Percentiles rank a stretch among this genome's conserved stretches.
These are phyloP conservation scores for Phaeotremella skinneri DNA, from an alignment of 768 basidiomycete species.

Conservation along the genomic window DNA sequence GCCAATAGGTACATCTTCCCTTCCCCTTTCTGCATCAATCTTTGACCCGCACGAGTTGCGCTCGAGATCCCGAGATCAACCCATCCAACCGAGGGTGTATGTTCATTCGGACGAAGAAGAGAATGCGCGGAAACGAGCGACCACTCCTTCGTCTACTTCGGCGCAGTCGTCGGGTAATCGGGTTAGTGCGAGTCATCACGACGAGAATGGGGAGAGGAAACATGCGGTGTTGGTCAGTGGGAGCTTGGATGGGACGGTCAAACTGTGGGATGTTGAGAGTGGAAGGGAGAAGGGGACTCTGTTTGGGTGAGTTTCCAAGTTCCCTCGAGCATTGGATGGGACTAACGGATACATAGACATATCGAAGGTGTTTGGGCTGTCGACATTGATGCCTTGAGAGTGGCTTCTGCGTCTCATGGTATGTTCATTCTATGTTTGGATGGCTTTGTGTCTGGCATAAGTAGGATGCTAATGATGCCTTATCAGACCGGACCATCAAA, in stretches of 20 bases:
- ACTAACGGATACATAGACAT: constrained; percentile 53
- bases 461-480: constrained; percentile 12
- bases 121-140: background rate
- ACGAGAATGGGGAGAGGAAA: constrained; percentile 23
- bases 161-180: constrained; percentile 2
- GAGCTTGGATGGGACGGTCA: constrained; percentile 91
- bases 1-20: background rate
- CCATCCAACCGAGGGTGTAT: constrained; percentile 33
- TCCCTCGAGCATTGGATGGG: background rate
- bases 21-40: constrained; percentile 1
- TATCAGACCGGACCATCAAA: constrained; percentile 54
- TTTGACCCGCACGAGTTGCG: constrained; percentile 33
- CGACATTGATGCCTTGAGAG: constrained; percentile 81
- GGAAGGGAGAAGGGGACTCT: constrained; percentile 74
- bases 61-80: constrained; percentile 8
- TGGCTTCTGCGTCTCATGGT: constrained; percentile 93
- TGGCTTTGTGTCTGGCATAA: background rate
- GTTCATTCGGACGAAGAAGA: constrained; percentile 21
- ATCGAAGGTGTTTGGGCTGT: constrained; percentile 98
- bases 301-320: constrained; percentile 63
- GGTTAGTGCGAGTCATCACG: constrained; percentile 8
- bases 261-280: constrained; percentile 89
- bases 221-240: constrained; percentile 72
- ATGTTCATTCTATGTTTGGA: constrained; percentile 34
- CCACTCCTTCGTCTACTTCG: background rate